Conservation (phyloP, 371 early-diverging fungal genomes). For the Syncephalastrum sp. region DNA sequence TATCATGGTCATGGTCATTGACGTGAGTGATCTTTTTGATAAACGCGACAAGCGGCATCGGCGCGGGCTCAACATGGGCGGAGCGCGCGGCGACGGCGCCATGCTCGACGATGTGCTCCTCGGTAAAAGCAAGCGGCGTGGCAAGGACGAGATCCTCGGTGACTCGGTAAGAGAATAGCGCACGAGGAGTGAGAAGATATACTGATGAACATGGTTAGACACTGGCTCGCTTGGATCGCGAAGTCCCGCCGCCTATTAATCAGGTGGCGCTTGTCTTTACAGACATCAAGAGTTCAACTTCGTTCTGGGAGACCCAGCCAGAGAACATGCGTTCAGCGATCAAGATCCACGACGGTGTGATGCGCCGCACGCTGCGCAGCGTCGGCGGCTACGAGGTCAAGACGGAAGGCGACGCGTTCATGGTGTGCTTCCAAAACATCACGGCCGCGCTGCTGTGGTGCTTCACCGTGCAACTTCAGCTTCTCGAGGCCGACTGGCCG, state of each 20-base stretch:
- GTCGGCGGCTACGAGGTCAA: conserved; percentile 97
- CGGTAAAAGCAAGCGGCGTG: conserved; percentile 40
- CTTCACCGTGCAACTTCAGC: conserved; percentile 81
- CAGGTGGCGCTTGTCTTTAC: conserved; percentile 92
- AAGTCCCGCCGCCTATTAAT: conserved; percentile 87
- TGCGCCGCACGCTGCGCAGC: conserved; percentile 81
- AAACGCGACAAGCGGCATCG: conserved; percentile 40
- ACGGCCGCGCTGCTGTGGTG: conserved; percentile 90
- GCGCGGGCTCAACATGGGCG: conserved; percentile 29
- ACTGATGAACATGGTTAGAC: conserved; percentile 27
- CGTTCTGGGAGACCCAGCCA: conserved; percentile 89
- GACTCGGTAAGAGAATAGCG: conserved; percentile 42
- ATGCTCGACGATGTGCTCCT: conserved; percentile 31
- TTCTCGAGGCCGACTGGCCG: conserved; percentile 92
- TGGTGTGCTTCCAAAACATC: conserved; percentile 91
- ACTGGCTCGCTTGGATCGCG: conserved; percentile 68
- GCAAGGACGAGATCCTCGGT: conserved; percentile 53
- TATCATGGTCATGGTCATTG: conserved; percentile 85
- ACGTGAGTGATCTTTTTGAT: conserved; percentile 74
- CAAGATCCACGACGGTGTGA: conserved; percentile 83
- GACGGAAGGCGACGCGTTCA: conserved; percentile 97
- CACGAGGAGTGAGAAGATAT: neutral
- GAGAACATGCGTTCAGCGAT: conserved; percentile 89
- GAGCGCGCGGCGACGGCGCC: conserved; percentile 20
- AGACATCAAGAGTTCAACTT: conserved; percentile 93